Conservation (phyloP, 1,284 basidiomycete species). For the Trichosporon sp. region DNA sequence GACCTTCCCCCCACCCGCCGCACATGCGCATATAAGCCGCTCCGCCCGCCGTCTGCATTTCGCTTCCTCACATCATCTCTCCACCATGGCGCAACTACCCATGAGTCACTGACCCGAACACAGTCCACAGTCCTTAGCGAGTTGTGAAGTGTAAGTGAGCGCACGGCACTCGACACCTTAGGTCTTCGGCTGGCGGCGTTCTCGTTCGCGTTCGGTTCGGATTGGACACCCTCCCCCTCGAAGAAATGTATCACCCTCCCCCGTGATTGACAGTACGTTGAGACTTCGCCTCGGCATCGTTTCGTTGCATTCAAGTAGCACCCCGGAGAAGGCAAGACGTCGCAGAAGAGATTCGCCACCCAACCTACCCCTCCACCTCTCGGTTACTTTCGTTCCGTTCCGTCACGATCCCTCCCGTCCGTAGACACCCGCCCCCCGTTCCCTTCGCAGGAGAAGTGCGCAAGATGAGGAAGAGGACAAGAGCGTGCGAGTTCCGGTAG, state of each 20-base stretch:
- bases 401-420: not conserved
- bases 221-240: not conserved
- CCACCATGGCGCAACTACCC: not conserved
- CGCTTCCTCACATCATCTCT: not conserved
- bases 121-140: not conserved
- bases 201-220: not conserved
- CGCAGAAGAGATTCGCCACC: not conserved
- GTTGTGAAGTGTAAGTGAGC: conserved; percentile 1
- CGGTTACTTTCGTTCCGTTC: not conserved
- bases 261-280: not conserved
- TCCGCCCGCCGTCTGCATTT: not conserved
- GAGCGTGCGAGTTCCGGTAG: not conserved
- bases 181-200: not conserved
- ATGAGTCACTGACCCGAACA: conserved; percentile 1
- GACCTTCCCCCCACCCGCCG: not conserved
- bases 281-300: not conserved
- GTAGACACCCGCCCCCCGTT: not conserved
- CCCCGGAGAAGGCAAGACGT: not conserved
- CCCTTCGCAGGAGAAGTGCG: too few species aligned
- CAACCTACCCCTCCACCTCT: not conserved
- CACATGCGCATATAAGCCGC: not conserved
- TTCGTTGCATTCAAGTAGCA: not conserved
- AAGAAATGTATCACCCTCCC: not conserved
- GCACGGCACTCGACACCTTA: not conserved
- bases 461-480: not conserved